Base-by-base conservation (phyloP, 2,329 filamentous ascomycete species). In the Exophiala sp. region DNA sequence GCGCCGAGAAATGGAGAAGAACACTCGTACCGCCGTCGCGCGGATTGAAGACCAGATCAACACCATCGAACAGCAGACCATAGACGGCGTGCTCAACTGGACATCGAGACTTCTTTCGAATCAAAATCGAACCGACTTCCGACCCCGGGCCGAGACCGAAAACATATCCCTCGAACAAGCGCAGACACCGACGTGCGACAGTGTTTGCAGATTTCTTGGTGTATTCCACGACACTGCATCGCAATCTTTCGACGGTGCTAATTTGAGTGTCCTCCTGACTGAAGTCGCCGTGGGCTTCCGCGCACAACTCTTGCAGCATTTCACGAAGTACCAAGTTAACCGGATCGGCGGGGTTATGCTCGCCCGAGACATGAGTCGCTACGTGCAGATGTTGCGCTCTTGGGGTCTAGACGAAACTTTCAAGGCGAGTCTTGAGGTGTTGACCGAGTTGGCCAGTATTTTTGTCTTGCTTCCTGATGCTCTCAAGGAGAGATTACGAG, bases 281-380 rank as follows among this genome's bases (percentile, higher is more conserved):
- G 92, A 97, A 72, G 82, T 97, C 18, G 91, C 89, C 1, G 75
- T 91, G 11, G 86, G 87, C 8, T 78, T 96, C 34, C 85, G 91
- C 62, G 75, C 80, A 46, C 81, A 95, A 8, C 80, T 99, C 3
- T 85, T 99, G 59, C 89, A 94, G 58, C 94, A 99, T 72, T 89
- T 97, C 73, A 94, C 95, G 66, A 91, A 89, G 66, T 99, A 95
- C 74, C 84, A 87, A 57, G 90, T 99, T 62, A 96, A 91, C 63
- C 89, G 91, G 38, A 91, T 92, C 0, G 94, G 94, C 57, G 94
- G 91, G 2, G 82, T 99, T 43, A 94, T 96, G 82, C 89, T 97
- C 21, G 92, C 88, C 34, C 95, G 97, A 74, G 94, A 99, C 68
- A 91, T 97, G 69, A 89, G 90, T 34, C 91, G 90, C 68, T 99